phyloP scores from a whole-genome alignment of 2,329 filamentous ascomycete genomes.

The Fusarium sp. region DNA sequence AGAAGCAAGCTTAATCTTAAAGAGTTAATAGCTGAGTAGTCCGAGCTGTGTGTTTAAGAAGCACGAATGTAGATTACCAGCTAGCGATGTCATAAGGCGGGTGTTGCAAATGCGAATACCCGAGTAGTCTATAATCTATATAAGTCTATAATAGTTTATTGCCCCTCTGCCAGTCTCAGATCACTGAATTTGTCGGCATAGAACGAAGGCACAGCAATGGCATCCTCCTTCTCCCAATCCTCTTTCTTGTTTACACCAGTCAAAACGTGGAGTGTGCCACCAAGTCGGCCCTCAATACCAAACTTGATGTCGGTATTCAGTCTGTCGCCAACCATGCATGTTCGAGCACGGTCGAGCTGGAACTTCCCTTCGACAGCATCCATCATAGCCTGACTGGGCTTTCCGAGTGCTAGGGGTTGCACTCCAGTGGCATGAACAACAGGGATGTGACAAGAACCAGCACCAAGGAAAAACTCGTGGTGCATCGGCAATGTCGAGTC shows the following conservation, averaged over 20 bases:
- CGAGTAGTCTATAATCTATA: constrained; percentile 42
- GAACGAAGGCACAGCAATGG: constrained; percentile 78
- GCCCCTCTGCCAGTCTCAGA: constrained; percentile 59
- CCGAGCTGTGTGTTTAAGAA: not conserved
- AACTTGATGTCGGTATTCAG: constrained; percentile 97
- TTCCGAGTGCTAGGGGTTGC: constrained; percentile 84
- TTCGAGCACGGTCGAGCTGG: constrained; percentile 81
- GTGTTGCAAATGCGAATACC: not conserved
- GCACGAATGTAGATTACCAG: not conserved
- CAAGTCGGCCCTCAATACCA: constrained; percentile 88
- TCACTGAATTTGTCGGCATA: constrained; percentile 90
- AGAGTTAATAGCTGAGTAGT: no score
- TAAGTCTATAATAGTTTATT: constrained; percentile 23
- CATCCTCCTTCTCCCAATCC: constrained; percentile 79
- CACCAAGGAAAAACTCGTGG: constrained; percentile 88
- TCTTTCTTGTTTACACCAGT: constrained; percentile 90
- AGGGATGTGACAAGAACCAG: constrained; percentile 84
- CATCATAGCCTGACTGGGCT: constrained; percentile 99
- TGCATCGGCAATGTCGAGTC: constrained; percentile 90
- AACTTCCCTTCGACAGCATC: constrained; percentile 98
- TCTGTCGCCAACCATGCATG: constrained; percentile 96
- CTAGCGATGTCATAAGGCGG: not conserved
- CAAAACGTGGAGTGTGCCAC: constrained; percentile 90
- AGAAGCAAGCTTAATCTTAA: constrained; percentile 47
- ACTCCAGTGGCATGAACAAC: constrained; percentile 77